Percentiles rank a stretch among this genome's conserved stretches.
These are phyloP conservation scores for Chytriomyces sp. DNA, from an alignment of 192 early-diverging fungal genomes.

Conservation along the genomic window DNA sequence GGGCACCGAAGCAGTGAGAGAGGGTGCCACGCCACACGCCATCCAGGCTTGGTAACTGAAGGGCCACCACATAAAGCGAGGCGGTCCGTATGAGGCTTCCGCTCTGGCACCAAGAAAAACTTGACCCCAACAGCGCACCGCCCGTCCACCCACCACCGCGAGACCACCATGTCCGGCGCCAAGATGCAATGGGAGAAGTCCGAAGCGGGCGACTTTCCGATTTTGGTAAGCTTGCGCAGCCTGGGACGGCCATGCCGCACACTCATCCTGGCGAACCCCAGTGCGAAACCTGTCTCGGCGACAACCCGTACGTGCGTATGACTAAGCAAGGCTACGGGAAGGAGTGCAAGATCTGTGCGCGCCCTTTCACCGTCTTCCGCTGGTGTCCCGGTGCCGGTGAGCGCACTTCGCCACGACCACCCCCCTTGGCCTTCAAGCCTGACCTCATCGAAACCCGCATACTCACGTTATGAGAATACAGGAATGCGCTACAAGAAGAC, in stretches of 20 bases:
- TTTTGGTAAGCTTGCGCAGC: background rate
- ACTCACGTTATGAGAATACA: background rate
- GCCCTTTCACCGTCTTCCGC: conserved; percentile 94
- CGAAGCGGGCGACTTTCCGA: conserved; percentile 21
- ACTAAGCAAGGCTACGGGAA: conserved; percentile 48
- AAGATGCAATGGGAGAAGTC: conserved; percentile 36
- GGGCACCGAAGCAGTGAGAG: too few relatives aligned
- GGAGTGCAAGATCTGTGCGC: conserved; percentile 80
- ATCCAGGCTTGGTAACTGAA: too few relatives aligned
- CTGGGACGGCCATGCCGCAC: background rate
- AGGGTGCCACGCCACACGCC: too few relatives aligned
- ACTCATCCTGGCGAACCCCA: conserved; percentile 31
- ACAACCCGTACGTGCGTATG: conserved; percentile 99
- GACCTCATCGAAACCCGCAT: background rate
- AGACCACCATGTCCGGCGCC: conserved; percentile 20
- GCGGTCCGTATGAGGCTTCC: too few relatives aligned
- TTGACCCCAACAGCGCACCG: background rate
- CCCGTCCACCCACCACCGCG: too few relatives aligned
- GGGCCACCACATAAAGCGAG: too few relatives aligned
- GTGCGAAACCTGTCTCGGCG: conserved; percentile 96
- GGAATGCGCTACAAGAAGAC: conserved; percentile 98
- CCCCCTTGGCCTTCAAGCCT: background rate
- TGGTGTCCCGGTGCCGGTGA: conserved; percentile 85
- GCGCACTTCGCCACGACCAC: background rate
- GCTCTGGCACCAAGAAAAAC: too few relatives aligned